Conservation (phyloP, 495 filamentous ascomycete genomes). For the Tuber umbilicatum region DNA sequence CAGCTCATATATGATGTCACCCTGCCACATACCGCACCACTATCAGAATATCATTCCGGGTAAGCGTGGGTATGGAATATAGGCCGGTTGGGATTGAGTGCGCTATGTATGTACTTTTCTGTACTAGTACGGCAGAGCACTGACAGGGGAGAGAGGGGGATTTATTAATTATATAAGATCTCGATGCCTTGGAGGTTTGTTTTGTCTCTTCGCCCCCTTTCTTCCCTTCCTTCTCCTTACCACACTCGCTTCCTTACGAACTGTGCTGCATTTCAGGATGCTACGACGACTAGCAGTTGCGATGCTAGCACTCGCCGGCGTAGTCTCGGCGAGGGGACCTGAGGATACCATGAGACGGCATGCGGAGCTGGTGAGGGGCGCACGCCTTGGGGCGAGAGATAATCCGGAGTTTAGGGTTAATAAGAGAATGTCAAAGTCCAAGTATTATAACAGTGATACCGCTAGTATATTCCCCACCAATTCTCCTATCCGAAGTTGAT, state of each 20-base stretch:
- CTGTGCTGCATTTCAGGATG: background rate
- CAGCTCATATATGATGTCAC: background rate
- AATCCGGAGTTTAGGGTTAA: background rate
- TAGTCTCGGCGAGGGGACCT: background rate
- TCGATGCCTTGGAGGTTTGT: background rate
- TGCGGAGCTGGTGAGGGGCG: background rate
- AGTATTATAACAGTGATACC: slow-evolving; percentile 23
- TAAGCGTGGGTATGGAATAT: background rate
- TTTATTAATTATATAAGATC: background rate
- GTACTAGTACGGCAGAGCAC: background rate
- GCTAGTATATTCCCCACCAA: slow-evolving; percentile 8
- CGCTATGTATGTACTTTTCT: background rate
- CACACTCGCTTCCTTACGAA: background rate
- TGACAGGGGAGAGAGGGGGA: background rate
- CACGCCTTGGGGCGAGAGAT: background rate
- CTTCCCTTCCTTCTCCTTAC: background rate
- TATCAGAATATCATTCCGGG: background rate
- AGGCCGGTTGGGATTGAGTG: background rate
- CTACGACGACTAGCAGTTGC: background rate
- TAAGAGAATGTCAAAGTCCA: slow-evolving; percentile 8
- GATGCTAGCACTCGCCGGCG: background rate
- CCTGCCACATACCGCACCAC: background rate
- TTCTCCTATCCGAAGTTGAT: background rate
- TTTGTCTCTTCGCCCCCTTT: background rate
- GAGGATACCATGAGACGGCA: slow-evolving; percentile 15